Percentiles rank a stretch among this genome's conserved stretches.
Evolutionary conservation across 2,329 filamentous ascomycete genomes (phyloP).

Genomic region (Periconia sp.): DNA sequence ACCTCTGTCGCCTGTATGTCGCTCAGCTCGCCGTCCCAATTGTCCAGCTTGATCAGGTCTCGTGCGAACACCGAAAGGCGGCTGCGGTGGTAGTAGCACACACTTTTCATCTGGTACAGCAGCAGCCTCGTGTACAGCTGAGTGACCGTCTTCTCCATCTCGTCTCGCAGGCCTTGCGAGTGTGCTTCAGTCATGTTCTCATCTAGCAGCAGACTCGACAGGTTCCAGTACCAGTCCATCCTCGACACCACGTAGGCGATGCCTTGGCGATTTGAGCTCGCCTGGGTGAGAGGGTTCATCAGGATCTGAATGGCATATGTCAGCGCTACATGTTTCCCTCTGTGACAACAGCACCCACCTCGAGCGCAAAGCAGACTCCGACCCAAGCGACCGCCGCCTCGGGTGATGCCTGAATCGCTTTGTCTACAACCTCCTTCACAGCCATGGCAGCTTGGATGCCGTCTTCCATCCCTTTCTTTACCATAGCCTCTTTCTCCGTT

Average conservation of each 20-base stretch:
- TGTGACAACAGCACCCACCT: slow-evolving; percentile 30
- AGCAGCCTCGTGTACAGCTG: slow-evolving; percentile 49
- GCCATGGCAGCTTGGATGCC: slow-evolving; percentile 27
- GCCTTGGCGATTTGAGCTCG: slow-evolving; percentile 39
- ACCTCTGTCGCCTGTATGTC: slow-evolving; percentile 37
- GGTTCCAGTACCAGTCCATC: slow-evolving; percentile 49
- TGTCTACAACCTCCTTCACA: slow-evolving; percentile 30
- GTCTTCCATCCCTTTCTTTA: slow-evolving; percentile 29
- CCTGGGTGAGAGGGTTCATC: slow-evolving; percentile 34
- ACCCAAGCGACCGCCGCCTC: slow-evolving; percentile 48
- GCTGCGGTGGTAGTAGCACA: slow-evolving; percentile 45
- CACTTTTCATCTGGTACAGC: slow-evolving; percentile 51
- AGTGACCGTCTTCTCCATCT: slow-evolving; percentile 34
- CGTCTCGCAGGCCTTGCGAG: slow-evolving; percentile 11
- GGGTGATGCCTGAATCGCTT: slow-evolving; percentile 33
- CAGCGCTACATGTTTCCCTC: slow-evolving; percentile 2
- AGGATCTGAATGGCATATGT: slow-evolving; percentile 7
- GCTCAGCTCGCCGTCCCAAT: slow-evolving; percentile 43
- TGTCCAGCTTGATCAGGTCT: slow-evolving; percentile 39
- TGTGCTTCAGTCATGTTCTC: slow-evolving; percentile 9
- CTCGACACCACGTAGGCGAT: slow-evolving; percentile 45
- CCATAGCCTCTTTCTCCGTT: slow-evolving; percentile 26
- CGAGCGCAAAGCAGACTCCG: slow-evolving; percentile 41
- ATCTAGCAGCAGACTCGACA: slow-evolving; percentile 36
- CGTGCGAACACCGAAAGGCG: slow-evolving; percentile 32